A percentile compares a stretch with the other conserved stretches of the same genome.
These are phyloP conservation scores for Zea luxurians DNA, from an alignment of 176 grass and related monocot genomes.

Conservation along the genomic window DNA sequence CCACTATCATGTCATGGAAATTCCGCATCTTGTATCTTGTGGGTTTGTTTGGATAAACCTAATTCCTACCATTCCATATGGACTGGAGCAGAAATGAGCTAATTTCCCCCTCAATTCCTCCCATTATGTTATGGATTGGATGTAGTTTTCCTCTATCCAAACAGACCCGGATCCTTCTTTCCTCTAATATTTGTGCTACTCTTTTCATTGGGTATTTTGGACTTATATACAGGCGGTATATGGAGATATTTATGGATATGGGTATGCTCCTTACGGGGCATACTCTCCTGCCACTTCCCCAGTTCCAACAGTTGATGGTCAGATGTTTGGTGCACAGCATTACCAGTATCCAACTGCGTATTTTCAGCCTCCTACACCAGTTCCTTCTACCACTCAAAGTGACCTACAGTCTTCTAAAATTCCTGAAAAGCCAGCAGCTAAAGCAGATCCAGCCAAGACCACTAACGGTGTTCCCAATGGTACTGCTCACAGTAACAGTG, in stretches of 20 bases:
- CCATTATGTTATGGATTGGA: neutral
- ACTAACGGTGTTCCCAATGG: conserved; percentile 58
- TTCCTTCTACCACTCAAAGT: conserved; percentile 52
- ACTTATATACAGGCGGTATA: conserved; percentile 65
- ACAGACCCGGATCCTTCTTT: neutral
- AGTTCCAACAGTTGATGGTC: conserved; percentile 78
- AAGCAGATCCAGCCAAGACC: conserved; percentile 50
- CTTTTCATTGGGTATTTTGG: neutral
- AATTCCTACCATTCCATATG: neutral
- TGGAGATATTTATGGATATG: conserved; percentile 97
- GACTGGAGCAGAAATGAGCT: neutral
- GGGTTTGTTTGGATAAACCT: neutral
- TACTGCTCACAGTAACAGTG: conserved; percentile 56
- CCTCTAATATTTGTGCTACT: conserved; percentile 2
- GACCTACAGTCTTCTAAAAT: conserved; percentile 49
- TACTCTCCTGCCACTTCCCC: conserved; percentile 88
- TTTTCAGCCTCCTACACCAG: conserved; percentile 64
- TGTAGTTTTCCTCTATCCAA: neutral
- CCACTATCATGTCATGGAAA: conserved; percentile 39
- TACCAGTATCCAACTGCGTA: conserved; percentile 82
- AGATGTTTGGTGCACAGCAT: conserved; percentile 69
- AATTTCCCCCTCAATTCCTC: neutral
- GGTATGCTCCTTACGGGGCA: conserved; percentile 81
- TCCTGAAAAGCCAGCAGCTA: conserved; percentile 59
- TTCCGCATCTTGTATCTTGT: neutral